Evolutionary conservation across 805 yeast genomes (phyloP), one percentile per base, ranked within the genome.

Genomic region (Metschnikowia peoriensis): DNA sequence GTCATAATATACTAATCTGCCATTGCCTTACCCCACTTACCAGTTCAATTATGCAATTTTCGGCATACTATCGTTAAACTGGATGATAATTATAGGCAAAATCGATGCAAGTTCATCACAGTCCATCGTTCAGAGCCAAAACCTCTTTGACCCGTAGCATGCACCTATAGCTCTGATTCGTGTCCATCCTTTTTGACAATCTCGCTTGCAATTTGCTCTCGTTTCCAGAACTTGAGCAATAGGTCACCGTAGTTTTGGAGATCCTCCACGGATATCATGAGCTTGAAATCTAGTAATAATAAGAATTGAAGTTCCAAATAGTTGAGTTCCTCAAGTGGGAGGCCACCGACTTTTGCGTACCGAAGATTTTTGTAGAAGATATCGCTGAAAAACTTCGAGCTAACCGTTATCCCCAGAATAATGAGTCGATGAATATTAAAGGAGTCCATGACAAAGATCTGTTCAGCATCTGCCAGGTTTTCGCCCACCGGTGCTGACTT

Each of bases 341-440:
- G 77, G 0, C 98, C 98, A 6, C 98, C 98, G 42, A 93, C 94
- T 67, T 92, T 89, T 10, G 97, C 97, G 68, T 93, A 93, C 57
- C 98, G 80, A 50, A 94, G 84, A 67, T 93, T 93, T 66, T 93
- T 93, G 77, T 93, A 93, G 65, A 92, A 93, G 46, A 92, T 89
- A 70, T 93, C 98, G 62, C 93, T 85, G 68, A 92, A 92, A 68
- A 93, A 93, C 73, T 94, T 94, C 38, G 96, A 88, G 28, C 96
- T 89, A 28, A 94, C 97, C 0, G 99, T 93, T 54, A 94, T 86
- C 5, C 97, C 98, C 11, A 96, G 88, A 45, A 94, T 93, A 47
- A 94, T 89, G 58, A 94, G 77, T 56, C 99, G 79, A 71, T 94
- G 99, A 56, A 94, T 91, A 67, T 94, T 94, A 70, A 88, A 93